Base-by-base conservation (phyloP, 1,284 basidiomycete genomes). In the Thecaphora thlaspeos region DNA sequence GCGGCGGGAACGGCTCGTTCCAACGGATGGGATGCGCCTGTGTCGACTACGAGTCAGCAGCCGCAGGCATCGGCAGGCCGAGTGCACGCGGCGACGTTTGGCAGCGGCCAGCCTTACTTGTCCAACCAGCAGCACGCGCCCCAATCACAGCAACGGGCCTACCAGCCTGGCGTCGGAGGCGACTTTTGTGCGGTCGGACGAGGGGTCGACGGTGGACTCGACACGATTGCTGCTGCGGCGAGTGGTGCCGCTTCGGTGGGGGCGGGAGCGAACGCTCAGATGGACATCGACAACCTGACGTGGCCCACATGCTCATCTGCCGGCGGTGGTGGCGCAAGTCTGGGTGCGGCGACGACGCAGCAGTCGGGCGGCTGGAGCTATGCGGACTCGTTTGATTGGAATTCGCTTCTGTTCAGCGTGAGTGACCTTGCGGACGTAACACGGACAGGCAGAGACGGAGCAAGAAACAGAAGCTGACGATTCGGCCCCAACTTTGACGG, bases 161-260 rank as follows among this genome's bases (percentile, higher is more conserved):
- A n/a, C n/a, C n/a, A n/a, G n/a, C 28, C 7, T 30, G 28, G 28
- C 28, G 28, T 30, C 28, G 28, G 14, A 8, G 28, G 8, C 28
- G 28, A n/a, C n/a, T n/a, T n/a, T n/a, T n/a, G n/a, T n/a, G n/a
- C 26, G 5, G 26, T 28, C 32, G 32, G 32, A 4, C 7, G 15
- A 8, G 32, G 40, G 14, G 50, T 60, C 10, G 52, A 61, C 23
- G 32, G 52, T 11, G 61, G 61, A 1, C 24, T 63, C 24, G 37
- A 63, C 15, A 52, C 53, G 15, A 63, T 63, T 18, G 61, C 60
- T 1, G 41, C 55, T 5, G 61, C 61, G 17, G 61, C n/a, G n/a
- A n/a, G n/a, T n/a, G n/a, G n/a, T n/a, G n/a, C n/a, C n/a, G n/a
- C n/a, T n/a, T n/a, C n/a, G n/a, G n/a, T n/a, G n/a, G n/a, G n/a